These are phyloP conservation scores for Saccharomyces eubayanus DNA, from an alignment of 805 yeast species.

Conservation along the genomic window DNA sequence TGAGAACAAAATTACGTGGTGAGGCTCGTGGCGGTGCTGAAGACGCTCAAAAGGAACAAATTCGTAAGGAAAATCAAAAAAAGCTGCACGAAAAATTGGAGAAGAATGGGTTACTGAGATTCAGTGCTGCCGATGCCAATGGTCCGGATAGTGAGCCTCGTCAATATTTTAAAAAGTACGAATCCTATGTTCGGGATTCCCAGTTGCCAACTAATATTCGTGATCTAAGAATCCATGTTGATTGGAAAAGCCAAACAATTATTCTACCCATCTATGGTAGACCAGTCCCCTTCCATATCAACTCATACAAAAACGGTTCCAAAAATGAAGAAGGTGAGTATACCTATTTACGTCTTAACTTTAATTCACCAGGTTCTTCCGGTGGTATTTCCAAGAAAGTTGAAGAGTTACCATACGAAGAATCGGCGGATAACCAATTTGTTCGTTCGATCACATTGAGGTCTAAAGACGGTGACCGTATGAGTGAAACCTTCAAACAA, in stretches of 20 bases:
- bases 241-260: constrained; percentile 78
- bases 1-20: constrained; percentile 71
- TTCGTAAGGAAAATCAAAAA: constrained; percentile 73
- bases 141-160: constrained; percentile 40
- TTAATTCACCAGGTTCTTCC: constrained; percentile 83
- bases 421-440: constrained; percentile 76
- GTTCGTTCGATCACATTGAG: constrained; percentile 80
- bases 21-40: constrained; percentile 59
- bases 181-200: constrained; percentile 86
- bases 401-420: constrained; percentile 86
- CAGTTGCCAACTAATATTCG: constrained; percentile 80
- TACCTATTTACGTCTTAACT: constrained; percentile 81
- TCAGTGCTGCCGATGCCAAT: constrained; percentile 68
- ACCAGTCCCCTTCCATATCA: constrained; percentile 96
- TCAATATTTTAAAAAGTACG: constrained; percentile 78
- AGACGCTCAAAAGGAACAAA: constrained; percentile 66
- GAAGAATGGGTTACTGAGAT: constrained; percentile 77
- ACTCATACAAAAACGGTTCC: constrained; percentile 87
- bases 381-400: constrained; percentile 61
- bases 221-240: constrained; percentile 82
- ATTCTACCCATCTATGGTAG: constrained; percentile 88
- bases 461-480: constrained; percentile 83
- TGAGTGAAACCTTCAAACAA: constrained; percentile 81
- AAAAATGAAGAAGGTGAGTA: constrained; percentile 94
- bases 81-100: constrained; percentile 79